These are phyloP conservation scores for Ochromonas danica DNA, from an alignment of 108 stramenopile species.

Conservation along the genomic window DNA sequence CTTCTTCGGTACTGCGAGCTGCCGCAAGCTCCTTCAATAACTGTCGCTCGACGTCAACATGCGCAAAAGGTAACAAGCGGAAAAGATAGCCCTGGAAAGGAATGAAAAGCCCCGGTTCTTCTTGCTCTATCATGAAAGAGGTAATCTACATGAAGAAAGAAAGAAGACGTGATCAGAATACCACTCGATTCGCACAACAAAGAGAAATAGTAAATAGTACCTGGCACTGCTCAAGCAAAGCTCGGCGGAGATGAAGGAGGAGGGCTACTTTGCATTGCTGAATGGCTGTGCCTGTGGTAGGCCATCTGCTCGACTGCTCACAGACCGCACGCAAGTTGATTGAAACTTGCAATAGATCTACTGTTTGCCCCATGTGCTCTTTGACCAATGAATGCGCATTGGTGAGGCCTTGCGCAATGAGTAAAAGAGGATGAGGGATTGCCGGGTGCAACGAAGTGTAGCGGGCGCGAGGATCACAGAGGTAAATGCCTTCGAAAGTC, in stretches of 20 bases:
- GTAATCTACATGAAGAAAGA: too few relatives aligned
- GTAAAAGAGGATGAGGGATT: not conserved
- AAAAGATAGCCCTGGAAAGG: constrained; percentile 29
- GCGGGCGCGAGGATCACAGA: not conserved
- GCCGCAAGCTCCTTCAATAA: too few relatives aligned
- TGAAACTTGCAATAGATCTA: not conserved
- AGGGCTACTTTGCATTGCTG: not conserved
- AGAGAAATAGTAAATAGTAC: not conserved
- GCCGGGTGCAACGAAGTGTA: constrained; percentile 10
- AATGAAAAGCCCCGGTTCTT: too few relatives aligned
- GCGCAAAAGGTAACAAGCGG: too few relatives aligned
- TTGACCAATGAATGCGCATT: not conserved
- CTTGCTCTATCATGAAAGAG: too few relatives aligned
- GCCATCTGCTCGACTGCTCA: not conserved
- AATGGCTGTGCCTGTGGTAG: constrained; percentile 1
- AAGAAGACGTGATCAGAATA: too few relatives aligned
- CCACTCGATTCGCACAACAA: not conserved
- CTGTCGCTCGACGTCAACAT: too few relatives aligned
- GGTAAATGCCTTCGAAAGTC: not conserved
- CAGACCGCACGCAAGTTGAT: not conserved
- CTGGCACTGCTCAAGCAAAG: not conserved
- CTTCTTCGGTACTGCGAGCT: too few relatives aligned
- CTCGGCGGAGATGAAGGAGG: not conserved
- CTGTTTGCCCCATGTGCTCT: not conserved
- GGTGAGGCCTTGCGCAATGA: too few relatives aligned